These are phyloP conservation scores for Senna siamea DNA, from an alignment of 306 rosid species.

Conservation along the genomic window DNA sequence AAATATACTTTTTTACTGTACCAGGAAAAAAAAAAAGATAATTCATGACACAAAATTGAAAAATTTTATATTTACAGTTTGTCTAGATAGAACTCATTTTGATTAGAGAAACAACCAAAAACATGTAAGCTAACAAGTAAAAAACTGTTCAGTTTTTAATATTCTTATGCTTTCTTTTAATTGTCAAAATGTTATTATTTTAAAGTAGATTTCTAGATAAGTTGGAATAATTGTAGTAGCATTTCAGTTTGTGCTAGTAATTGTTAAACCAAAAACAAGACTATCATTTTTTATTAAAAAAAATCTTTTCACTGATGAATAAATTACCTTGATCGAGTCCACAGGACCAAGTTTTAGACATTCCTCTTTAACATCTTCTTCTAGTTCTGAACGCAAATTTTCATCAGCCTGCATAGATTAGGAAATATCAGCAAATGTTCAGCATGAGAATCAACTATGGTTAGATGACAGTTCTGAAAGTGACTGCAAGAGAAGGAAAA, in stretches of 20 bases:
- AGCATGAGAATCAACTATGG: conserved; percentile 30
- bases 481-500: conserved; percentile 10
- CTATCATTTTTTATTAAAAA: background rate
- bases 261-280: background rate
- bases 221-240: background rate
- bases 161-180: background rate
- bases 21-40: background rate
- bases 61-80: background rate
- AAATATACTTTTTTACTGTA: background rate
- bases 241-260: background rate
- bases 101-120: background rate
- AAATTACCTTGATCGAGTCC: conserved; percentile 77
- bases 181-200: background rate
- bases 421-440: conserved; percentile 34
- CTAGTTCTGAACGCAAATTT: conserved; percentile 69
- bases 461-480: conserved; percentile 19
- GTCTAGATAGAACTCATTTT: background rate
- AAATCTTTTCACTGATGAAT: conserved; percentile 27
- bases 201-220: background rate
- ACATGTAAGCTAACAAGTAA: background rate
- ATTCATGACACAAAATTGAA: background rate
- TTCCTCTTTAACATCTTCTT: conserved; percentile 90
- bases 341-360: conserved; percentile 81
- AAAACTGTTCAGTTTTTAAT: no score
- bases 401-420: conserved; percentile 73